Conservation (phyloP, 371 early-diverging fungal species). For the Mucor saturninus region DNA sequence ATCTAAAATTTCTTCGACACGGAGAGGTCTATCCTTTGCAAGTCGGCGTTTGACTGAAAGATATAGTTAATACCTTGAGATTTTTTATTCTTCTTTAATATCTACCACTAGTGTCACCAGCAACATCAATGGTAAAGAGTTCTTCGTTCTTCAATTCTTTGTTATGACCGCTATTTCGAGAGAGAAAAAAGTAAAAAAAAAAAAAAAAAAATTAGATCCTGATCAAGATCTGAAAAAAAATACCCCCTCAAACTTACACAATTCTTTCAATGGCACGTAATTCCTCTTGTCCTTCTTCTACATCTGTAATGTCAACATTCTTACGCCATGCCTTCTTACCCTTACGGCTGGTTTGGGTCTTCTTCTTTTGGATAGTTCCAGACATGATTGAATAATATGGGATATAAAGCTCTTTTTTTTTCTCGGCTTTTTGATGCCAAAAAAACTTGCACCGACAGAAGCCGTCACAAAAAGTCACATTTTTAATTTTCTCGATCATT, state of each 20-base stretch:
- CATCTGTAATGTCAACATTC: constrained; percentile 83
- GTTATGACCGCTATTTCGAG: constrained; percentile 49
- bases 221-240: constrained; percentile 6
- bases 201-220: constrained; percentile 3
- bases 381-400: constrained; percentile 7
- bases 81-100: neutral
- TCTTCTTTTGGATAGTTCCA: constrained; percentile 21
- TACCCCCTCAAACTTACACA: constrained; percentile 52
- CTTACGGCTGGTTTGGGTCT: constrained; percentile 72
- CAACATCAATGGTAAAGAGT: constrained; percentile 79
- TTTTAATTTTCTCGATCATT: no score
- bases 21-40: constrained; percentile 62
- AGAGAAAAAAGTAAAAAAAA: neutral
- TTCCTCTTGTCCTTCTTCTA: constrained; percentile 81
- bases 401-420: neutral
- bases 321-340: constrained; percentile 94
- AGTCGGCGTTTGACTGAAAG: constrained; percentile 35
- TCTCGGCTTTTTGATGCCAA: neutral
- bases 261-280: constrained; percentile 75
- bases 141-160: constrained; percentile 58
- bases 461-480: neutral
- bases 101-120: constrained; percentile 66
- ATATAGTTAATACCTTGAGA: constrained; percentile 3
- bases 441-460: neutral
- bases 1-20: constrained; percentile 81